Evolutionary conservation across 163 green algal genomes (phyloP).

Genomic region (Prototheca cutis): DNA sequence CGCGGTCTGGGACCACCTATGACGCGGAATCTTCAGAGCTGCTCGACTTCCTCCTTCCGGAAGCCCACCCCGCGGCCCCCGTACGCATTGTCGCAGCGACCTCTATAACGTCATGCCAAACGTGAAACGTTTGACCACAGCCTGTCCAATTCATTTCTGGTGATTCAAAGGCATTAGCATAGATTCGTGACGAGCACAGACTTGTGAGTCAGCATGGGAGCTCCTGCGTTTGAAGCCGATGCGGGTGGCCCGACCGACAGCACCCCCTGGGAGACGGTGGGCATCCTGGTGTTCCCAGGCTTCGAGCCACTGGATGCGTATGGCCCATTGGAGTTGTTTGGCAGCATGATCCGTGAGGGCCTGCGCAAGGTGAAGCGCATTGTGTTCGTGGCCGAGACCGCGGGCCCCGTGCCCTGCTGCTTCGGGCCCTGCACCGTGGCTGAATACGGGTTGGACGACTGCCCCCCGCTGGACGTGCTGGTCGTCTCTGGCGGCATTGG

Average conservation of each 20-base stretch:
- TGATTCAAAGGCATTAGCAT: too few species aligned
- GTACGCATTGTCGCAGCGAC: too few species aligned
- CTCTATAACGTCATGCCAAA: too few species aligned
- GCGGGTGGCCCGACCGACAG: too few species aligned
- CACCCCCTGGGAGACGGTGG: constrained; percentile 10
- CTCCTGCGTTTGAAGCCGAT: too few species aligned
- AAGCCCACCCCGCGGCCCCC: too few species aligned
- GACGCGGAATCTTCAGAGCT: too few species aligned
- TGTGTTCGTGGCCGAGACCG: constrained; percentile 6
- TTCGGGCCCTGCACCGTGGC: constrained; percentile 5
- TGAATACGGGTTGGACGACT: not conserved
- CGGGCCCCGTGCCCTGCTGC: constrained; percentile 10
- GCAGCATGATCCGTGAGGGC: constrained; percentile 1
- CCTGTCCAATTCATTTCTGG: too few species aligned
- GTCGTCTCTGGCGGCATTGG: constrained; percentile 22
- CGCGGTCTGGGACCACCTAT: not conserved
- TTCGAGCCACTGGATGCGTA: constrained; percentile 22
- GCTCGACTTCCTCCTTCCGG: too few species aligned
- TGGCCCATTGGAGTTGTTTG: constrained; percentile 19
- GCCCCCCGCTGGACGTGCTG: constrained; percentile 17
- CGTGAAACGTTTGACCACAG: too few species aligned
- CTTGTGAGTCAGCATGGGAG: too few species aligned
- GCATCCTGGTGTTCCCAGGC: constrained; percentile 18
- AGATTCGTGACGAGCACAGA: too few species aligned
- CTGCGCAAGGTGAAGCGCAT: constrained; percentile 3